phyloP scores from a whole-genome alignment of 1,284 basidiomycete genomes.

The Ceratorhiza oryzae-sativae region DNA sequence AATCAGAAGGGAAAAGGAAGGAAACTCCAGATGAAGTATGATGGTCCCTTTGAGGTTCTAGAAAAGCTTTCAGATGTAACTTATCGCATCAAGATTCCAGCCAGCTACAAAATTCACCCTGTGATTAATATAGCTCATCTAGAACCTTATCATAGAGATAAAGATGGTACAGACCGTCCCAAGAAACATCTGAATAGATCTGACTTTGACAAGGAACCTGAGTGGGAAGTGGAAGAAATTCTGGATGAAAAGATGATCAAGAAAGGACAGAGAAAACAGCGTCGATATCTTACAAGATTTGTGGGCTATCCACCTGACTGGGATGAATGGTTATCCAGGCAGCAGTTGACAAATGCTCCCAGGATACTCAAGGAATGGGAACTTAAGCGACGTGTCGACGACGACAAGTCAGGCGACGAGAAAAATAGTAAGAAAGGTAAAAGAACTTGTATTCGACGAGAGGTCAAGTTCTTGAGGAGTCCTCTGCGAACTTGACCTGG shows the following conservation, averaged over 20 bases:
- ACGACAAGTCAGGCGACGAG: too few relatives aligned
- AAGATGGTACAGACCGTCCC: slow-evolving; percentile 43
- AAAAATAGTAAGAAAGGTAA: too few relatives aligned
- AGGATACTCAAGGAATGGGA: slow-evolving; percentile 7
- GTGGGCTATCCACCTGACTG: not conserved
- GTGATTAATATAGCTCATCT: slow-evolving; percentile 50
- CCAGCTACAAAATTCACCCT: slow-evolving; percentile 47
- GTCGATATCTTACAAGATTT: not conserved
- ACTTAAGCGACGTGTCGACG: not conserved
- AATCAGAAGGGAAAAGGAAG: slow-evolving; percentile 46
- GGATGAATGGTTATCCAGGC: not conserved
- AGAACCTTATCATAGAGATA: slow-evolving; percentile 43
- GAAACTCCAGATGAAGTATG: slow-evolving; percentile 49
- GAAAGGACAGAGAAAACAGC: not conserved
- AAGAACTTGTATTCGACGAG: too few relatives aligned
- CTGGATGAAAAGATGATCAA: slow-evolving; percentile 7
- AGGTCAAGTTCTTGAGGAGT: too few relatives aligned
- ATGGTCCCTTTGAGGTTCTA: slow-evolving; percentile 51
- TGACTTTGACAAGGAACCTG: slow-evolving; percentile 7
- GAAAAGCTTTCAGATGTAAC: slow-evolving; percentile 47
- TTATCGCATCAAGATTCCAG: slow-evolving; percentile 48
- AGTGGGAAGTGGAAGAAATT: slow-evolving; percentile 20
- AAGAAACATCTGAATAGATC: slow-evolving; percentile 5
- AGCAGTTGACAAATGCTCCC: slow-evolving; percentile 2
- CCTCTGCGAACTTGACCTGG: too few relatives aligned